These are phyloP conservation scores for Auricularia auricula-judae DNA, from an alignment of 768 basidiomycete genomes.

Conservation along the genomic window DNA sequence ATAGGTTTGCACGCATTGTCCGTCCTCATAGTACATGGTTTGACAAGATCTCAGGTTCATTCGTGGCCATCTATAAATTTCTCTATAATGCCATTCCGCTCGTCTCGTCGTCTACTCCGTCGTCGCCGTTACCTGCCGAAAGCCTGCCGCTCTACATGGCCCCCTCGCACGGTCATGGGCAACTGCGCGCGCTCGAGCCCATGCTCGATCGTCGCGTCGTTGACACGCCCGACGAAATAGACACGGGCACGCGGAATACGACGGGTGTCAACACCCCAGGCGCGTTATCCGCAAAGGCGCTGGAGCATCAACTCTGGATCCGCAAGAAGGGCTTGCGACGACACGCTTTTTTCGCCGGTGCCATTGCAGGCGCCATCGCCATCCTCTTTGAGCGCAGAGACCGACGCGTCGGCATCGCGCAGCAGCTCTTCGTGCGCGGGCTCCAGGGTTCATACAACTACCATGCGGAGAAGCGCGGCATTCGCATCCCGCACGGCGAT, in stretches of 20 bases:
- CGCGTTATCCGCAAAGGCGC: slow-evolving; percentile 50
- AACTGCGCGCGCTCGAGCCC: not conserved
- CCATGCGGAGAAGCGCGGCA: slow-evolving; percentile 52
- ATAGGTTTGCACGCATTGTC: slow-evolving; percentile 39
- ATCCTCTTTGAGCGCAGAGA: slow-evolving; percentile 68
- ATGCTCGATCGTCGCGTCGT: not conserved
- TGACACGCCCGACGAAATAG: not conserved
- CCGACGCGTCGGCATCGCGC: slow-evolving; percentile 57
- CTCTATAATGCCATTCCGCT: slow-evolving; percentile 71
- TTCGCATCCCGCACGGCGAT: slow-evolving; percentile 73
- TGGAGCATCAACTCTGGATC: slow-evolving; percentile 51
- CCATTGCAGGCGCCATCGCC: slow-evolving; percentile 58
- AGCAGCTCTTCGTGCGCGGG: slow-evolving; percentile 85
- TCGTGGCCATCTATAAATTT: slow-evolving; percentile 69
- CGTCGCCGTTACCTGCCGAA: slow-evolving; percentile 19
- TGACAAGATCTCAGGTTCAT: slow-evolving; percentile 40
- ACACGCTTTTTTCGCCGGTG: slow-evolving; percentile 74
- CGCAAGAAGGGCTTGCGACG: slow-evolving; percentile 60
- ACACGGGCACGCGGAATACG: not conserved
- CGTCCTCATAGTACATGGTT: not conserved
- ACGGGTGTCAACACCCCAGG: slow-evolving; percentile 3
- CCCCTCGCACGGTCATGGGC: not conserved
- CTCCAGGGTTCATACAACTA: slow-evolving; percentile 84
- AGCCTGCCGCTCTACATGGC: slow-evolving; percentile 18
- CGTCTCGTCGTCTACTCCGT: slow-evolving; percentile 32